phyloP scores from a whole-genome alignment of 352 stramenopile genomes.

The Phytophthora litchii region DNA sequence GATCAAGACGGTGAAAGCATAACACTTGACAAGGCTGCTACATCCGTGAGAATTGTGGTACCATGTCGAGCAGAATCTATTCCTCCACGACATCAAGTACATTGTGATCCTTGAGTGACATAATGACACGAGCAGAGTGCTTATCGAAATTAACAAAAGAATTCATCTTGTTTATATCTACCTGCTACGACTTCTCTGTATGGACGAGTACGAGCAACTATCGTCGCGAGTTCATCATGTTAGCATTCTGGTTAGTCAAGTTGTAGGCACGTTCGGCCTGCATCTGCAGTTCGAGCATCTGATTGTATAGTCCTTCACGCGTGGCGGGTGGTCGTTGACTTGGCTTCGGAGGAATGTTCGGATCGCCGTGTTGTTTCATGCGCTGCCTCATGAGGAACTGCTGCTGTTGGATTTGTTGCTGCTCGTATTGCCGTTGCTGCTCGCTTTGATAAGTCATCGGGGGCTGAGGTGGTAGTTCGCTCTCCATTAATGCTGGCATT shows the following conservation, averaged over 20 bases:
- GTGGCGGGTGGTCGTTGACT: conserved; percentile 20
- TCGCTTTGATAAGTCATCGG: conserved; percentile 37
- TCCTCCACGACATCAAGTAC: too few species aligned
- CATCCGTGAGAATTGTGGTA: too few species aligned
- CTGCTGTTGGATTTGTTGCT: conserved; percentile 43
- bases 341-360: conserved; percentile 10
- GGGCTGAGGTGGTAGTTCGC: conserved; percentile 16
- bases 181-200: conserved; percentile 1
- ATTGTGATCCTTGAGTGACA: too few species aligned
- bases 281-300: conserved; percentile 81
- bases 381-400: conserved; percentile 36
- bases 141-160: not conserved
- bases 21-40: too few species aligned
- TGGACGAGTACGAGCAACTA: conserved; percentile 17
- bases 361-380: conserved; percentile 32
- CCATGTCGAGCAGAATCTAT: too few species aligned
- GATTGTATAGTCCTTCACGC: conserved; percentile 73
- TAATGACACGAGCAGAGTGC: too few species aligned
- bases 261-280: conserved; percentile 71
- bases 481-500: conserved; percentile 53
- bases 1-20: too few species aligned
- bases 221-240: conserved; percentile 48
- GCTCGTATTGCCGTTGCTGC: conserved; percentile 40
- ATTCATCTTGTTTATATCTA: conserved; percentile 28
- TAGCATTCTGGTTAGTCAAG: conserved; percentile 74